Evolutionary conservation across 108 stramenopile genomes (phyloP), one percentile per base, ranked within the genome.

Genomic region (Nannochloropsis gaditana): DNA sequence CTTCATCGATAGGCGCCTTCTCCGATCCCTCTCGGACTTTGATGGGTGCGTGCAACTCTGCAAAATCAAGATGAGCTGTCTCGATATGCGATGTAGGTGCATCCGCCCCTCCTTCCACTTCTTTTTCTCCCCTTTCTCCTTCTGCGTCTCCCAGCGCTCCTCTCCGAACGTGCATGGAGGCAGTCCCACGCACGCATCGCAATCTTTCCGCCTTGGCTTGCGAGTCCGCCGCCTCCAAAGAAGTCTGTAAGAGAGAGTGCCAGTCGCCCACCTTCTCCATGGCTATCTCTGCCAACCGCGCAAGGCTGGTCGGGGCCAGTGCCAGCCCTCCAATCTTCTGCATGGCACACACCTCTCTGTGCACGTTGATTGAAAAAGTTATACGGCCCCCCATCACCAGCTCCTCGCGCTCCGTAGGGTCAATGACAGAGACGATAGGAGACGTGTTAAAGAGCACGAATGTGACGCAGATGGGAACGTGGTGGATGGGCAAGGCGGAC

Each of bases 401-500:
- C 83, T 90, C 92, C 19, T 95, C 94, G 81, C 93, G 85, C 81
- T 96, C 95, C 84, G 95, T 95, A 11, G 94, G 92, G 84, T 95
- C 93, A 5, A 91, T 91, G 19, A 94, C 95, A 88, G 94, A 94
- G 43, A 95, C 83, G 43, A 85, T 83, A 10, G 19, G 43, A 82
- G 79, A 84, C 43, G 93, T 92, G n/a, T 94, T 92, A 85, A 96
- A 93, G 42, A 96, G 85, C 4, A 94, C 95, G 92, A 96, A 97
- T 2, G 95, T 93, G 44, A 95, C 90, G 44, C 94, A 93, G 9
- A 96, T 89, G 31, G 96, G 96, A 42, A 95, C 93, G 87, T 97
- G 96, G 89, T 97, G 96, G 85, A 97, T 86, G 11, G 96, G 95
- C 50, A 97, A 91, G 21, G 96, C 95, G 41, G 94, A 91, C 11